Evolutionary conservation across 2,329 filamentous ascomycete species (phyloP).

Genomic region (Mariannaea sp.): DNA sequence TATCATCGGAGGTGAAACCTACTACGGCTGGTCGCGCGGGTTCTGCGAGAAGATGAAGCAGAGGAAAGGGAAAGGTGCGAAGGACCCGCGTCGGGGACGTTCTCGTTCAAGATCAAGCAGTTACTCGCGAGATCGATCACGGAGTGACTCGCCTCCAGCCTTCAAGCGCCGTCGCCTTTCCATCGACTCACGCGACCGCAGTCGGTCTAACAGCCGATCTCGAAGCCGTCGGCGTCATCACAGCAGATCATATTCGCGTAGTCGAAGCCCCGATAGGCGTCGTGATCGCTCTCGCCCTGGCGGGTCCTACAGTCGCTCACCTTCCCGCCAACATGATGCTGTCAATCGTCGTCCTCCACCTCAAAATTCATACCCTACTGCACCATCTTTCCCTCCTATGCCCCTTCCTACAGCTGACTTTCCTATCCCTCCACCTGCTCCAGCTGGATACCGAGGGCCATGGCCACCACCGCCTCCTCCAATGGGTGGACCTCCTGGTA

Average conservation of each 20-base stretch:
- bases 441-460: slow-evolving; percentile 46
- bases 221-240: slow-evolving; percentile 25
- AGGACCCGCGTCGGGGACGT: slow-evolving; percentile 38
- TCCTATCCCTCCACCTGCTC: slow-evolving; percentile 45
- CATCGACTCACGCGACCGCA: slow-evolving; percentile 30
- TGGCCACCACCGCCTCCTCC: slow-evolving; percentile 49
- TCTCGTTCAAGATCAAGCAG: slow-evolving; percentile 42
- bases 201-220: slow-evolving; percentile 35
- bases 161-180: slow-evolving; percentile 40
- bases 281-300: slow-evolving; percentile 31
- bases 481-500: slow-evolving; percentile 27
- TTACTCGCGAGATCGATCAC: slow-evolving; percentile 38
- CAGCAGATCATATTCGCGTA: slow-evolving; percentile 34
- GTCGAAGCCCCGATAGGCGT: slow-evolving; percentile 30
- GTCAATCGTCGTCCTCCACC: slow-evolving; percentile 34
- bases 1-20: slow-evolving; percentile 69
- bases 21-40: slow-evolving; percentile 83
- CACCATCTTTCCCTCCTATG: slow-evolving; percentile 27
- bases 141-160: slow-evolving; percentile 39
- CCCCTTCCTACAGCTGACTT: slow-evolving; percentile 35
- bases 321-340: slow-evolving; percentile 25
- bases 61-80: slow-evolving; percentile 44
- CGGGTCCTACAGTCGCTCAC: slow-evolving; percentile 34
- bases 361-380: slow-evolving; percentile 28
- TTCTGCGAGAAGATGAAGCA: slow-evolving; percentile 84